Evolutionary conservation across 2,329 filamentous ascomycete genomes (phyloP).

Genomic region (Diaporthe sp.): DNA sequence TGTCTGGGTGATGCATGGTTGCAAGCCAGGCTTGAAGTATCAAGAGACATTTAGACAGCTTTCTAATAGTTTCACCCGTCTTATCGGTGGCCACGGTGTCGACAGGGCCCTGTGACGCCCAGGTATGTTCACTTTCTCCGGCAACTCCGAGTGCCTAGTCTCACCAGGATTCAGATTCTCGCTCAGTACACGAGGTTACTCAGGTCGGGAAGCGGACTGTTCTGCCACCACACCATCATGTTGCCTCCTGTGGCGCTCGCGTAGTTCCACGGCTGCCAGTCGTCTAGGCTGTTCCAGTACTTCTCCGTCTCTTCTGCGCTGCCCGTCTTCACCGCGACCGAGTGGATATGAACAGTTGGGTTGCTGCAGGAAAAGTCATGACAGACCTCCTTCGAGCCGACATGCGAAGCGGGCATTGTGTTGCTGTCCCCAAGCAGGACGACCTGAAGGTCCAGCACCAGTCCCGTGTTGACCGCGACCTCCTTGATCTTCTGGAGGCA

Average conservation of each 20-base stretch:
- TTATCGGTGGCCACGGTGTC: neutral
- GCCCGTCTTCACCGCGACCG: neutral
- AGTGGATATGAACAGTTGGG: slow-evolving; percentile 8
- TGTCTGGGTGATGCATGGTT: neutral
- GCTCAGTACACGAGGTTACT: neutral
- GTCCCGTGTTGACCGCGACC: neutral
- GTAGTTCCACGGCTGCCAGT: slow-evolving; percentile 9
- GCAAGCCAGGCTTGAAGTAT: neutral
- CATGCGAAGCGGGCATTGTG: neutral
- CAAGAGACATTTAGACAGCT: neutral
- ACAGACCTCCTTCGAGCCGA: neutral
- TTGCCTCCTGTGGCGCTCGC: neutral
- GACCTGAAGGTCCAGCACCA: slow-evolving; percentile 10
- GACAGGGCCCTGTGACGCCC: neutral
- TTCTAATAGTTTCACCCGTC: neutral
- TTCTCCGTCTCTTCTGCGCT: neutral
- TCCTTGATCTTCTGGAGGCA: slow-evolving; percentile 21
- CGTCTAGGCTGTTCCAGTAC: neutral
- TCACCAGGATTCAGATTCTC: neutral
- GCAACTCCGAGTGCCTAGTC: neutral
- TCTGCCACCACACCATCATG: neutral
- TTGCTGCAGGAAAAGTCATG: neutral
- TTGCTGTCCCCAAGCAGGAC: slow-evolving; percentile 14
- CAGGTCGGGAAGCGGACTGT: neutral
- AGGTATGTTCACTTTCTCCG: neutral